A percentile compares a stretch with the other conserved stretches of the same genome.
These are phyloP conservation scores for Fusarium mangiferae DNA, from an alignment of 2,329 filamentous ascomycete genomes.

Conservation along the genomic window DNA sequence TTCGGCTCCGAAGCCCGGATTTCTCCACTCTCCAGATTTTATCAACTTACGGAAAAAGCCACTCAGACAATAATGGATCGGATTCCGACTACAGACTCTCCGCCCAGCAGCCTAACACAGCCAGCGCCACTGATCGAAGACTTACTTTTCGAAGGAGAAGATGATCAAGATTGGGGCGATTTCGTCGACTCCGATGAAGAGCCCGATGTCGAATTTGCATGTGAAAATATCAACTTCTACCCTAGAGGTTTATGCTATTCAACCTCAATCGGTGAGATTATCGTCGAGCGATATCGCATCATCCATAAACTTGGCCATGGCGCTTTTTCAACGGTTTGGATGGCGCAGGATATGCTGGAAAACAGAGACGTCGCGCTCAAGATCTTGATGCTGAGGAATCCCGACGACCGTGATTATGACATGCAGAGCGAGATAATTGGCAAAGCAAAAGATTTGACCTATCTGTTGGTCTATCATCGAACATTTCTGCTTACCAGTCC, in stretches of 20 bases:
- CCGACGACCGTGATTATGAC: rapidly evolving
- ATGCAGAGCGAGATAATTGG: not conserved
- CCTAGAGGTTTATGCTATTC: not conserved
- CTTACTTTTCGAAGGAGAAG: rapidly evolving
- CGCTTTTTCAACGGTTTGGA: not conserved
- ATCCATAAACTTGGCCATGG: not conserved
- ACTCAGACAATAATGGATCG: rapidly evolving
- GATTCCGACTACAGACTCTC: not conserved
- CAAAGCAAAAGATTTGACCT: rapidly evolving
- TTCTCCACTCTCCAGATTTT: not conserved
- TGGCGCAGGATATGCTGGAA: rapidly evolving
- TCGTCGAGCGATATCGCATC: not conserved
- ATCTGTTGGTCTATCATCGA: rapidly evolving
- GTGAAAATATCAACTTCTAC: not conserved
- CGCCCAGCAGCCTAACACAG: rapidly evolving
- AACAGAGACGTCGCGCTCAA: not conserved
- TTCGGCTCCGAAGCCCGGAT: not conserved
- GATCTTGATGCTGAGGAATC: not conserved
- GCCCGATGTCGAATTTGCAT: rapidly evolving
- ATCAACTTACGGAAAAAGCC: rapidly evolving
- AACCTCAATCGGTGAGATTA: rapidly evolving
- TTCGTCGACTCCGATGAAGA: not conserved
- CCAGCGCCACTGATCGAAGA: no score
- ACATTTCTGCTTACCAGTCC: rapidly evolving
- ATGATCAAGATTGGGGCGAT: not conserved